Percentiles rank a stretch among this genome's conserved stretches.
Conservation (phyloP, 768 basidiomycete species). For the Fistulinella prunicolor region DNA sequence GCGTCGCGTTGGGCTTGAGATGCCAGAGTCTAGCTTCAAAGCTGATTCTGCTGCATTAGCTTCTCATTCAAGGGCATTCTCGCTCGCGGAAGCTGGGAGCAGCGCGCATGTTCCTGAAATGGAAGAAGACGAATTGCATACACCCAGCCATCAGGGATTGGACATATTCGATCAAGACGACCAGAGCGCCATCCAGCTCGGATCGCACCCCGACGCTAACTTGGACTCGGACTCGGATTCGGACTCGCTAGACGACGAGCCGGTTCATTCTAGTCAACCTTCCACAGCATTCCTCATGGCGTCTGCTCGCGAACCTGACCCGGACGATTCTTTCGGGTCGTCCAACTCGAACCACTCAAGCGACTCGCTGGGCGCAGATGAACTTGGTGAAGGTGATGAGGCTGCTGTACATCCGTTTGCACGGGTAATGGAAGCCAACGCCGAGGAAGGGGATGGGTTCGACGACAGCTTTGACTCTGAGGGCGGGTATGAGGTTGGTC, state of each 20-base stretch:
- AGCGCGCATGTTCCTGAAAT: not conserved
- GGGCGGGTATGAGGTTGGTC: slow-evolving; percentile 27
- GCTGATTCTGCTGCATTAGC: slow-evolving; percentile 13
- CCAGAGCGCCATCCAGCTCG: slow-evolving; percentile 15
- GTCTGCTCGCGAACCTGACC: slow-evolving; percentile 31
- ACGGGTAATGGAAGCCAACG: slow-evolving; percentile 27
- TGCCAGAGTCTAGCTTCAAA: slow-evolving; percentile 34
- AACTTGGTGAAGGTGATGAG: slow-evolving; percentile 32
- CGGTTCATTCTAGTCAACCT: slow-evolving; percentile 58
- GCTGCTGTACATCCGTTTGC: slow-evolving; percentile 63
- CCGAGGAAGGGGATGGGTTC: slow-evolving; percentile 42
- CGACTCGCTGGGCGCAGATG: slow-evolving; percentile 53
- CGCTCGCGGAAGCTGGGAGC: slow-evolving; percentile 4
- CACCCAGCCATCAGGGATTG: slow-evolving; percentile 23
- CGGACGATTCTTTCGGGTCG: slow-evolving; percentile 37
- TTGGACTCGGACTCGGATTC: slow-evolving; percentile 49
- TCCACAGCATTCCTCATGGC: slow-evolving; percentile 73
- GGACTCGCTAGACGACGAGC: slow-evolving; percentile 54
- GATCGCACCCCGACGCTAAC: slow-evolving; percentile 9
- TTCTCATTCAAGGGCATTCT: slow-evolving; percentile 10
- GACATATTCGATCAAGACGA: slow-evolving; percentile 28
- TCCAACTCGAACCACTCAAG: slow-evolving; percentile 60
- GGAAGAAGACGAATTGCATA: slow-evolving; percentile 13
- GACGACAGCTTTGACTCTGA: slow-evolving; percentile 54
- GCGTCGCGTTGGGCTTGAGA: slow-evolving; percentile 52